A percentile compares a stretch with the other conserved stretches of the same genome.
Evolutionary conservation across 2,329 filamentous ascomycete genomes (phyloP).

Genomic region (Trichoderma atrobrunneum): DNA sequence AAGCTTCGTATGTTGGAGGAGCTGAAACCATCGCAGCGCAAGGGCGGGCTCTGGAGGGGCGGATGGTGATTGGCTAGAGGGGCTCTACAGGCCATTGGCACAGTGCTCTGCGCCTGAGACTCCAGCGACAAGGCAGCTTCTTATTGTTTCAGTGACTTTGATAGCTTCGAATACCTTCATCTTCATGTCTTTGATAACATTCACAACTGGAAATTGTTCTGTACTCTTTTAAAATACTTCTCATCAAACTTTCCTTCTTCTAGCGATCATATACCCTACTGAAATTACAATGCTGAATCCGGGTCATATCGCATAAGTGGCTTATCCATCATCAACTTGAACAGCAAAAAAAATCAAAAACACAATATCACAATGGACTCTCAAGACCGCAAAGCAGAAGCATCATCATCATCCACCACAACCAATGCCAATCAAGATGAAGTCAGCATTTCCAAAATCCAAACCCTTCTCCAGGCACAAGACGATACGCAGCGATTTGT

Average conservation of each 20-base stretch:
- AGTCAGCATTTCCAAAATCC: slow-evolving; percentile 45
- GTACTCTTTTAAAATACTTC: not conserved
- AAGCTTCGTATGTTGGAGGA: not conserved
- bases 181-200: not conserved
- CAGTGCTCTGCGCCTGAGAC: not conserved
- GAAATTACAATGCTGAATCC: not conserved
- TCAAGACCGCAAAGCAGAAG: not conserved
- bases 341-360: not conserved
- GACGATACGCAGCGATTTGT: slow-evolving; percentile 69
- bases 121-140: not conserved
- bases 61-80: slow-evolving; percentile 15
- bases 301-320: not conserved
- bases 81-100: not conserved
- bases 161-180: not conserved
- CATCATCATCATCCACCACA: not conserved
- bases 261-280: not conserved
- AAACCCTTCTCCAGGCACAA: slow-evolving; percentile 54
- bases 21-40: not conserved
- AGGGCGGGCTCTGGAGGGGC: no score
- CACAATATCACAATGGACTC: slow-evolving; percentile 4
- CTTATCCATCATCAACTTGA: not conserved
- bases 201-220: not conserved
- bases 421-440: slow-evolving; percentile 19
- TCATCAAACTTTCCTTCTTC: not conserved
- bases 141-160: not conserved